Evolutionary conservation across 441 rosid genomes (phyloP).

Genomic region (Gossypium lobatum): DNA sequence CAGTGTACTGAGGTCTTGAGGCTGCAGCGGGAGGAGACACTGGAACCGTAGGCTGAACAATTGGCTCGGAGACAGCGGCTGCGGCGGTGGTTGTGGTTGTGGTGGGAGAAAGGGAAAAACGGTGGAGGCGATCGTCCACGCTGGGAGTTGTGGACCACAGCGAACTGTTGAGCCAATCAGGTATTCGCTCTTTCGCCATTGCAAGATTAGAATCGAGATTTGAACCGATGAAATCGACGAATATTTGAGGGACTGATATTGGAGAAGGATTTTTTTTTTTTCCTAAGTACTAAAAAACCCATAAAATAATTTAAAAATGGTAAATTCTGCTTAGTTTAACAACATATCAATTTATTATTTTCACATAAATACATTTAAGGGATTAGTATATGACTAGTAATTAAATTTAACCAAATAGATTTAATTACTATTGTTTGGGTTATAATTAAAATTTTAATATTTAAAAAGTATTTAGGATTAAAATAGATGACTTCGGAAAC

Average conservation of each 20-base stretch:
- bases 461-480: too few species aligned
- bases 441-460: too few species aligned
- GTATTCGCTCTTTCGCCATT: conserved; percentile 77
- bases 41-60: conserved; percentile 28
- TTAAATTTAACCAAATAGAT: too few species aligned
- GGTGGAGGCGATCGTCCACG: conserved; percentile 40
- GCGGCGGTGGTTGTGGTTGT: conserved; percentile 12
- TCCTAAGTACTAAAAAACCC: too few species aligned
- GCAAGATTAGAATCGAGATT: conserved; percentile 4
- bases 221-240: background rate
- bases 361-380: too few species aligned
- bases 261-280: background rate
- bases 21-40: conserved; percentile 30
- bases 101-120: conserved; percentile 25
- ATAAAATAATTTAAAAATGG: too few species aligned
- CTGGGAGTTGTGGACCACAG: conserved; percentile 66
- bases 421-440: too few species aligned
- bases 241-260: background rate
- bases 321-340: too few species aligned
- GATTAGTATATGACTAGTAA: too few species aligned
- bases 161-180: conserved; percentile 94
- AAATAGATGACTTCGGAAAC: too few species aligned
- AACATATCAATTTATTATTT: too few species aligned
- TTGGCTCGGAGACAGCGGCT: conserved; percentile 20
- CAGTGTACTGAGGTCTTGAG: conserved; percentile 6